Base-by-base conservation (phyloP, 352 stramenopile species). In the Peronospora destructor region DNA sequence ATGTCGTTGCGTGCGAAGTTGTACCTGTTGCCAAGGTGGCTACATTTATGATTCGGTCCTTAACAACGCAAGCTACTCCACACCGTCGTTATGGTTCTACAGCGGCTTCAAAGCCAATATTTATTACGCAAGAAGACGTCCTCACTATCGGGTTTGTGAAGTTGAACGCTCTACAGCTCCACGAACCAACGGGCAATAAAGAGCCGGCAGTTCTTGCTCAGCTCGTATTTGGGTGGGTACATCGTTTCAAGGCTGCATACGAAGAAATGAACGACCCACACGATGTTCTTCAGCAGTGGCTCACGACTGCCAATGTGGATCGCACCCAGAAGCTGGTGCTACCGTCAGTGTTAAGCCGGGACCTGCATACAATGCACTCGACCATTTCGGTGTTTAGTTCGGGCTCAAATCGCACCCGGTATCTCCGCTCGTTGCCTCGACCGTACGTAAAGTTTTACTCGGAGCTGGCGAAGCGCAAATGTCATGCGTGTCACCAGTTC, bases 371-470 rank as follows among this genome's bases (percentile, higher is more conserved):
- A 11, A 79, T 87, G 45, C 74, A 90, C 50, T 85, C 77, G 25
- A 81, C 74, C 21, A 73, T 93, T 53, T 89, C 76, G 12, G 68
- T 87, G 4, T 76, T 74, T n/a, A 71, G 58, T 17, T 88, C 79
- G 7, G 76, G 73, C 1, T 56, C 68, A 12, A 85, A 73, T 42
- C 79, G 83, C 37, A 90, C 73, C 7, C 63, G 67, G 16, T 94
- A 87, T 49, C 48, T 94, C 37, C 69, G 76, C 10, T 81, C 74
- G 13, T 50, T 94, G 25, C 83, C 83, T 4, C 72, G 76, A 9
- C 62, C 80, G 30, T 94, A 91, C 53, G 78, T 87, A 13, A 85
- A 89, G 36, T 87, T 94, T 33, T 94, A 94, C 68, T 80, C 82
- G 11, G 74, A 85, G 35, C 59, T 94, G 17, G 82, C 83, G 30